Conservation (phyloP, 108 stramenopile genomes). For the Fragilariopsis cylindrus region DNA sequence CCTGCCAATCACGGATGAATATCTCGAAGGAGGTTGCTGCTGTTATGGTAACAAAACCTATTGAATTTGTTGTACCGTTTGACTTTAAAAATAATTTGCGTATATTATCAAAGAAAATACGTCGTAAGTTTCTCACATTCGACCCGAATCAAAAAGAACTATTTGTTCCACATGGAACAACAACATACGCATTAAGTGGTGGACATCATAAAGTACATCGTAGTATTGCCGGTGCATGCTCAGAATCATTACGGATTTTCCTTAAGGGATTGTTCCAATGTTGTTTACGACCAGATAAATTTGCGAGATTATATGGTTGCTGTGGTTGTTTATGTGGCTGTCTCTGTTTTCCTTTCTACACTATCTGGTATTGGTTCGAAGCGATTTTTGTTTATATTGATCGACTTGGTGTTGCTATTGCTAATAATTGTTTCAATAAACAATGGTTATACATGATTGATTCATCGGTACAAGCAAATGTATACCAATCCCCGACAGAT, state of each 20-base stretch:
- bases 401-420: constrained; percentile 33
- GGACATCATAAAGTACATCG: constrained; percentile 10
- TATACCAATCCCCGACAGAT: too few species aligned
- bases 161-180: constrained; percentile 18
- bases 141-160: neutral
- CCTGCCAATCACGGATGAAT: neutral
- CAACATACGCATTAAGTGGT: constrained; percentile 41
- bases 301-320: constrained; percentile 45
- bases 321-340: constrained; percentile 59
- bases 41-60: neutral
- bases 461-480: constrained; percentile 1
- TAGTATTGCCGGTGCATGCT: constrained; percentile 16
- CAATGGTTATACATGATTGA: constrained; percentile 50
- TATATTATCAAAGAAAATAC: too few species aligned
- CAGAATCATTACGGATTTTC: constrained; percentile 28
- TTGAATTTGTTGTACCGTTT: too few species aligned
- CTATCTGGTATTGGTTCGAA: constrained; percentile 25
- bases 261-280: constrained; percentile 20
- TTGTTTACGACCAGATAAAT: constrained; percentile 38
- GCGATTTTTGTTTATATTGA: constrained; percentile 47
- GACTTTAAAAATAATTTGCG: too few species aligned
- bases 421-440: constrained; percentile 43
- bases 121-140: neutral
- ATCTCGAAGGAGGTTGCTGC: constrained; percentile 7
- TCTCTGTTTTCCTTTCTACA: constrained; percentile 36